phyloP scores from a whole-genome alignment of 192 early-diverging fungal genomes.

The Geranomyces variabilis region DNA sequence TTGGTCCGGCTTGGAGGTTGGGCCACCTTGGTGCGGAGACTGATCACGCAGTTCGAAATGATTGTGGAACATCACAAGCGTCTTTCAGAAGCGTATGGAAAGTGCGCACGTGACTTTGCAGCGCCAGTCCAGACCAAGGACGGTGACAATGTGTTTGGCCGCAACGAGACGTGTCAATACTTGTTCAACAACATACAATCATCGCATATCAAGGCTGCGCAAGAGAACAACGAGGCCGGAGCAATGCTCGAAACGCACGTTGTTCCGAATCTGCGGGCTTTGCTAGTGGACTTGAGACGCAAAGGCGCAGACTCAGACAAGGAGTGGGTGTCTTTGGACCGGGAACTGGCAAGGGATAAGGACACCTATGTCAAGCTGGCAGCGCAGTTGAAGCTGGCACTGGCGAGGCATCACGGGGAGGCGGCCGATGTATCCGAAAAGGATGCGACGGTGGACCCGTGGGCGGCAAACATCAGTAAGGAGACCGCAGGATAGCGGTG shows the following conservation, averaged over 20 bases:
- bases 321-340: slow-evolving; percentile 51
- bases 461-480: slow-evolving; percentile 47
- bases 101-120: slow-evolving; percentile 37
- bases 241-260: slow-evolving; percentile 44
- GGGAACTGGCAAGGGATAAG: slow-evolving; percentile 38
- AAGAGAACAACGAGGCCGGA: slow-evolving; percentile 38
- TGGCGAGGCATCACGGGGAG: slow-evolving; percentile 40
- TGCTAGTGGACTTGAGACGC: slow-evolving; percentile 39
- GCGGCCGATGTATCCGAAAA: slow-evolving; percentile 29
- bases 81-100: slow-evolving; percentile 36
- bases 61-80: slow-evolving; percentile 48
- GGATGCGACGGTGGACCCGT: slow-evolving; percentile 40
- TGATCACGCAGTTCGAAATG: slow-evolving; percentile 45
- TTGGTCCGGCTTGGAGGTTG: slow-evolving; percentile 48
- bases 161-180: slow-evolving; percentile 40
- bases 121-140: slow-evolving; percentile 27
- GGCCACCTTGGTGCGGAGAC: slow-evolving; percentile 39
- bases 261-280: slow-evolving; percentile 45
- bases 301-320: slow-evolving; percentile 40
- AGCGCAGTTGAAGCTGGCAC: slow-evolving; percentile 23
- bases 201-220: slow-evolving; percentile 30
- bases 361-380: slow-evolving; percentile 43
- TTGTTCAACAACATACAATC: slow-evolving; percentile 44
- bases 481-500: not conserved
- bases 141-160: slow-evolving; percentile 40